Percentiles rank a stretch among this genome's conserved stretches.
These are phyloP conservation scores for Cutaneotrichosporon cutaneum DNA, from an alignment of 1,284 basidiomycete species.

Conservation along the genomic window DNA sequence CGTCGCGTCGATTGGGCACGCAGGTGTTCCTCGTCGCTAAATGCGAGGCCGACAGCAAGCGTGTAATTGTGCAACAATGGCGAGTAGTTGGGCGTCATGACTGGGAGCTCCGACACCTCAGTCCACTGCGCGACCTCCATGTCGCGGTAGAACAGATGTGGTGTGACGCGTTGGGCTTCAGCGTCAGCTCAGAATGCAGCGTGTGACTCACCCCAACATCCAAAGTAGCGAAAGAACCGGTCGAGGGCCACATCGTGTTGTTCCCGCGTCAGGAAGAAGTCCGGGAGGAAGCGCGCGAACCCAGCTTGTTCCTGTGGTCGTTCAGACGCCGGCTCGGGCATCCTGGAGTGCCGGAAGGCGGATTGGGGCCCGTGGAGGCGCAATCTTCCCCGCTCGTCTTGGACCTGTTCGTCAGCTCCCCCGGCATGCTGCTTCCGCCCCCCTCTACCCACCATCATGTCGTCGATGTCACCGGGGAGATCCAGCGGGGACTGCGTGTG, in stretches of 20 bases:
- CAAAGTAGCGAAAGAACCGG: slow-evolving; percentile 38
- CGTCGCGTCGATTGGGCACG: slow-evolving; percentile 56
- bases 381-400: slow-evolving; percentile 21
- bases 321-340: slow-evolving; percentile 4
- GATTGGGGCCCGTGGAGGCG: slow-evolving; percentile 23
- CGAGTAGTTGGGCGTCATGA: slow-evolving; percentile 61
- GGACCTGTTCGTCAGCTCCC: slow-evolving; percentile 18
- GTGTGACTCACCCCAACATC: slow-evolving; percentile 26
- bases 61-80: slow-evolving; percentile 69
- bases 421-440: neutral
- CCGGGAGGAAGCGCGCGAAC: slow-evolving; percentile 14
- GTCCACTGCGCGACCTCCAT: slow-evolving; percentile 20
- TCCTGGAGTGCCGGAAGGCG: slow-evolving; percentile 17
- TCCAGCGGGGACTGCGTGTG: neutral
- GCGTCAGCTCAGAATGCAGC: neutral
- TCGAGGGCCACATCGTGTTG: slow-evolving; percentile 33
- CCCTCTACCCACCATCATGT: slow-evolving; percentile 13
- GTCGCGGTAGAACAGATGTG: slow-evolving; percentile 28
- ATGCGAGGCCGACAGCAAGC: slow-evolving; percentile 62
- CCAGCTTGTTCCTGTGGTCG: slow-evolving; percentile 10
- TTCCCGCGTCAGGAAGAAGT: slow-evolving; percentile 23
- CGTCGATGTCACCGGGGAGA: slow-evolving; percentile 17
- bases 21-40: slow-evolving; percentile 60
- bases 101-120: slow-evolving; percentile 39
- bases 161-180: slow-evolving; percentile 17